A percentile compares a stretch with the other conserved stretches of the same genome.
phyloP scores from a whole-genome alignment of 768 basidiomycete genomes.

The Leccinum subgranulosum region DNA sequence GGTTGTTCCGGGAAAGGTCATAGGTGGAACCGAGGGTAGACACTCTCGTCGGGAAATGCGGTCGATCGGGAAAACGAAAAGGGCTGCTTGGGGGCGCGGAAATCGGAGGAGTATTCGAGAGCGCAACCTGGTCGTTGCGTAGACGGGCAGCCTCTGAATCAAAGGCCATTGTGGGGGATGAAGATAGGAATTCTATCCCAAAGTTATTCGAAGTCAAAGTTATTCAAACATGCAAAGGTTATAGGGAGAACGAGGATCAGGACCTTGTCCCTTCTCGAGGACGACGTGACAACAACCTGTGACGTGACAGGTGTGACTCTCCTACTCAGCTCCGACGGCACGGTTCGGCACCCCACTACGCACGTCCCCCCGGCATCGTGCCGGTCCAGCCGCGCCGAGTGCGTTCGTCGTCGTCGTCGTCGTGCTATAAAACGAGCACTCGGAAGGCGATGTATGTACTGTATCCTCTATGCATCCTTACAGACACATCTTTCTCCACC shows the following conservation, averaged over 20 bases:
- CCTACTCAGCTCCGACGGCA: slow-evolving; percentile 18
- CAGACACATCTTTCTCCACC: slow-evolving; percentile 22
- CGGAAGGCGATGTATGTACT: slow-evolving; percentile 8
- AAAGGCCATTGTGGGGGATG: slow-evolving; percentile 23
- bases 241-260: slow-evolving; percentile 19
- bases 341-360: not conserved
- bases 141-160: slow-evolving; percentile 29
- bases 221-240: not conserved
- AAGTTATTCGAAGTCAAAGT: not conserved
- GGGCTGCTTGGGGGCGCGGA: slow-evolving; percentile 36
- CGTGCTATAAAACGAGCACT: slow-evolving; percentile 13
- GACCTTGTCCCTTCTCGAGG: slow-evolving; percentile 1
- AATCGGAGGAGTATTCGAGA: slow-evolving; percentile 21
- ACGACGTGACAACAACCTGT: slow-evolving; percentile 20
- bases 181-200: not conserved
- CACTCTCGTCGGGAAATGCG: slow-evolving; percentile 57
- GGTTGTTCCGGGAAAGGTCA: slow-evolving; percentile 51
- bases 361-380: slow-evolving; percentile 13
- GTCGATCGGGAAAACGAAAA: slow-evolving; percentile 47
- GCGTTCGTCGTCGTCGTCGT: slow-evolving; percentile 17
- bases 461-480: slow-evolving; percentile 21
- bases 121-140: slow-evolving; percentile 23
- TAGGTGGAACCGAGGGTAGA: slow-evolving; percentile 55
- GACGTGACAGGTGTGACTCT: not conserved
- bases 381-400: slow-evolving; percentile 21